A percentile compares a stretch with the other conserved stretches of the same genome.
phyloP scores from a whole-genome alignment of 495 filamentous ascomycete genomes.

The Halenospora varia region DNA sequence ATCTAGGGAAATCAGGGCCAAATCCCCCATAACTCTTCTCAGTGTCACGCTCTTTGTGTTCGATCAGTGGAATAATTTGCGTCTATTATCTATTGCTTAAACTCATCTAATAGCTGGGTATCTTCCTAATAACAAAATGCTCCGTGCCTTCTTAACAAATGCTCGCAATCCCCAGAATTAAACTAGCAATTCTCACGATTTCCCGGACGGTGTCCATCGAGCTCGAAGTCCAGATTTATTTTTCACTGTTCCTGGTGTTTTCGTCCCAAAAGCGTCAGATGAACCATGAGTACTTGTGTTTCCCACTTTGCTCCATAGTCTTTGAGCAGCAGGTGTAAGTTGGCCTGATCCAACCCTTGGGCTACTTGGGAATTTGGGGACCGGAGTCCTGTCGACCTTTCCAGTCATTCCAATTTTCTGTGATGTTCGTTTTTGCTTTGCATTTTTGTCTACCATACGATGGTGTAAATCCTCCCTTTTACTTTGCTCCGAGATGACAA shows the following conservation, averaged over 20 bases:
- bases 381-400: conserved; percentile 53
- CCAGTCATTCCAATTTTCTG: conserved; percentile 45
- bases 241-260: conserved; percentile 31
- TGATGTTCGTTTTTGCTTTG: conserved; percentile 60
- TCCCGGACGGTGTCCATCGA: conserved; percentile 46
- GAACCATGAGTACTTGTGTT: conserved; percentile 44
- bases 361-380: conserved; percentile 75
- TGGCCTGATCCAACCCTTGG: conserved; percentile 55
- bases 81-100: too few species aligned
- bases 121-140: too few species aligned
- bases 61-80: too few species aligned
- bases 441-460: conserved; percentile 83
- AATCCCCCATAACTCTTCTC: too few species aligned
- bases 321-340: conserved; percentile 77
- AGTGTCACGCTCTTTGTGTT: too few species aligned
- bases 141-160: too few species aligned
- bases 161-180: too few species aligned
- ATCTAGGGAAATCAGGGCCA: too few species aligned
- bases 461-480: conserved; percentile 81
- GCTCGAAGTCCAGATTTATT: conserved; percentile 36
- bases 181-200: conserved; percentile 2
- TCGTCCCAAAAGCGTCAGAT: conserved; percentile 44
- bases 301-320: conserved; percentile 66
- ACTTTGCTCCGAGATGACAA: conserved; percentile 71
- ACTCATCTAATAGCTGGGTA: too few species aligned